Percentiles rank a stretch among this genome's conserved stretches.
phyloP scores from a whole-genome alignment of 2,329 filamentous ascomycete species.

The Fusarium goolgardi region DNA sequence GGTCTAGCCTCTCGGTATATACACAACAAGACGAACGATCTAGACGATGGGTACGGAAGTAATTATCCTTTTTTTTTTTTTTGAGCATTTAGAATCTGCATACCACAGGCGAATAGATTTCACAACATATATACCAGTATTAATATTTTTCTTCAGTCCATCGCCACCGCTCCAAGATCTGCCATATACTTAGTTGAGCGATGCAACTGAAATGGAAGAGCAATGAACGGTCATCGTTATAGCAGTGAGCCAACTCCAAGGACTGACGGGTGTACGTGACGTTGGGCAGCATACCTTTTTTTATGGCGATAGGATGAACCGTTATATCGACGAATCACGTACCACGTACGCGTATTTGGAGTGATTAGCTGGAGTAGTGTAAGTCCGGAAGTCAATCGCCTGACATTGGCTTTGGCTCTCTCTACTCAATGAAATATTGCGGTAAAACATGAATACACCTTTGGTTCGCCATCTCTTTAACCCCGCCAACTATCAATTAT shows the following conservation, averaged over 20 bases:
- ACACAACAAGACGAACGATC: not conserved
- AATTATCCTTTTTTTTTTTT: not conserved
- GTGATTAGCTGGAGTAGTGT: conserved; percentile 30
- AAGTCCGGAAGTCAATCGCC: conserved; percentile 38
- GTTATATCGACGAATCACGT: conserved; percentile 20
- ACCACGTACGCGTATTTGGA: conserved; percentile 2
- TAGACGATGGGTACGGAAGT: not conserved
- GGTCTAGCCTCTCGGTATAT: not conserved
- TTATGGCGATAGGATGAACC: not conserved
- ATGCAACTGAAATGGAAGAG: not conserved
- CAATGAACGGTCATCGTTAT: not conserved
- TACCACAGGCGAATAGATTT: not conserved
- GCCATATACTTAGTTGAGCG: not conserved
- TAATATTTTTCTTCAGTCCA: not conserved
- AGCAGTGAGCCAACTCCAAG: not conserved
- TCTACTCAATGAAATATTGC: conserved; percentile 7
- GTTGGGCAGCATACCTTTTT: not conserved
- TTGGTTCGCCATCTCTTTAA: conserved; percentile 24
- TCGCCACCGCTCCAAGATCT: not conserved
- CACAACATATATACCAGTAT: not conserved
- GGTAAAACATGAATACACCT: conserved; percentile 31
- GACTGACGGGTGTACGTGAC: not conserved
- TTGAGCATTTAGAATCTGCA: not conserved
- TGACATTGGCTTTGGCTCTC: conserved; percentile 21
- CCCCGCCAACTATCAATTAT: conserved; percentile 10